Base-by-base conservation (phyloP, 106 monocot species). In the Acanthochlamys bracteata region DNA sequence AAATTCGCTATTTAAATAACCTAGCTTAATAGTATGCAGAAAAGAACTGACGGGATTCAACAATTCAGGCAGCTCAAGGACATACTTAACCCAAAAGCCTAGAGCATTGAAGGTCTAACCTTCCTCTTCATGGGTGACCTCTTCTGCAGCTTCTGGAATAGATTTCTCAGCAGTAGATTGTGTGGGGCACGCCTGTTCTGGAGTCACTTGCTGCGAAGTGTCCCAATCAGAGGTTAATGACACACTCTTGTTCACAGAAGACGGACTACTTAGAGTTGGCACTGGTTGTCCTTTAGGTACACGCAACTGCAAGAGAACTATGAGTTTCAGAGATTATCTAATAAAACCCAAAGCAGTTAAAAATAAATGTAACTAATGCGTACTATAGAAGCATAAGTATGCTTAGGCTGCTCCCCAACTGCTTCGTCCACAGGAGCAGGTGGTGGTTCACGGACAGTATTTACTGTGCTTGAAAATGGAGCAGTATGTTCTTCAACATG, bases 371-470 rank as follows among this genome's bases (percentile, higher is more conserved):
- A 51, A 20, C 33, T 33, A 20, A 24, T 17, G 70, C 68, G 73
- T 75, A 93, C 92, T 60, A 88, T 81, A 24, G 92, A 88, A 19
- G 92, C 92, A 75, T 93, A 93, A 26, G 87, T 88, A n/a, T 84
- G 87, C 75, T 88, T 93, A 10, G 64, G 60, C 22, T 79, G 79
- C 53, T 84, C 88, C 39, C 45, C 67, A 23, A 71, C 54, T 47
- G 66, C 56, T 62, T 79, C 82, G 20, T 86, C 79, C 25, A 67
- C 70, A 53, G 53, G 41, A 39, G 46, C 57, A 58, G 59, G 64
- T 45, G 27, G 64, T 20, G 45, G 66, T 20, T 72, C 75, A 26
- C 51, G 15, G 17, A 70, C 52, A 10, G 40, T 40, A 25, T 57
- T 73, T 12, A 45, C 45, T 25, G 67, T 59, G 68, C 54, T 77